Conservation (phyloP, 2,329 filamentous ascomycete species). For the Lachnellula cervina region DNA sequence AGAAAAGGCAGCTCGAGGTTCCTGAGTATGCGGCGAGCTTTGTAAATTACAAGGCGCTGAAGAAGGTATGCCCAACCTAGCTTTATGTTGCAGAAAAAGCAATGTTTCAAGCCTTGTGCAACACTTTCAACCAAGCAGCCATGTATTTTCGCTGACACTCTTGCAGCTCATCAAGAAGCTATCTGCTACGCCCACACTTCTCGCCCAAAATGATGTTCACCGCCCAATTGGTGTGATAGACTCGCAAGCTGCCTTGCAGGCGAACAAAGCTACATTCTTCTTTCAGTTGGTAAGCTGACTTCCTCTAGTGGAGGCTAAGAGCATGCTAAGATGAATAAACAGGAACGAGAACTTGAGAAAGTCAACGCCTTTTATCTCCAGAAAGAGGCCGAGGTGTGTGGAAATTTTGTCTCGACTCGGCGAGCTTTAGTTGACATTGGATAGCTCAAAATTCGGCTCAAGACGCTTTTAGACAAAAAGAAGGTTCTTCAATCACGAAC, state of each 20-base stretch:
- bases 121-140: not conserved
- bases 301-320: slow-evolving; percentile 16
- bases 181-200: slow-evolving; percentile 81
- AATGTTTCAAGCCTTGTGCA: slow-evolving; percentile 9
- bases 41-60: slow-evolving; percentile 98
- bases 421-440: slow-evolving; percentile 8
- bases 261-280: slow-evolving; percentile 98
- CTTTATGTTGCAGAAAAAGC: slow-evolving; percentile 10
- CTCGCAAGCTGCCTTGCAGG: slow-evolving; percentile 84
- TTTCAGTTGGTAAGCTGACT: slow-evolving; percentile 73
- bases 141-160: slow-evolving; percentile 23
- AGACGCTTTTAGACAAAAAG: slow-evolving; percentile 93
- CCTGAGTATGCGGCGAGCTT: slow-evolving; percentile 99
- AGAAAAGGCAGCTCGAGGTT: slow-evolving; percentile 97
- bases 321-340: slow-evolving; percentile 37
- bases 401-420: not conserved
- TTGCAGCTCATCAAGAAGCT: slow-evolving; percentile 94
- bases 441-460: slow-evolving; percentile 87
- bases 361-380: slow-evolving; percentile 97
- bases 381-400: slow-evolving; percentile 88
- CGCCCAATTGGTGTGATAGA: slow-evolving; percentile 51
- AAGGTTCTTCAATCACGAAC: slow-evolving; percentile 77
- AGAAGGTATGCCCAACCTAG: slow-evolving; percentile 65
- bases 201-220: slow-evolving; percentile 64
- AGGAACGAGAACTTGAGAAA: slow-evolving; percentile 98